Base-by-base conservation (phyloP, 495 filamentous ascomycete genomes). In the Daldinia grandis region DNA sequence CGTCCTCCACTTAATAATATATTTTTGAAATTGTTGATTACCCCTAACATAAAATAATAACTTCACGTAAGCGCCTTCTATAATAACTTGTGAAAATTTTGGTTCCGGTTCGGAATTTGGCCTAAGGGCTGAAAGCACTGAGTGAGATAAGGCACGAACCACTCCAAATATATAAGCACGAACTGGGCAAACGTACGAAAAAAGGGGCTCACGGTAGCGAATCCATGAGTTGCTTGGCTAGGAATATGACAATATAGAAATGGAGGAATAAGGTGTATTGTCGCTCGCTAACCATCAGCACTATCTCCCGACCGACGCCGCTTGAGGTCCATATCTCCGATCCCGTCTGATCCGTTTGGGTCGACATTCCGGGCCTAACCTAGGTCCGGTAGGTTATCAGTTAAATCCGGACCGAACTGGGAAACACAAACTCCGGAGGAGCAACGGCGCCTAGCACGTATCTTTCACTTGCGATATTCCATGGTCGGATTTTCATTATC, bases 401-500 rank as follows among this genome's bases (percentile, higher is more conserved):
- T 24, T 57, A 57, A 57, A 40, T 57, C 54, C 54, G 54, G 54
- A 1, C 31, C 54, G 33, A 25, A 57, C 17, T 24, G 3, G 42
- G 17, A 2, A 21, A 35, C 54, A 12, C 17, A 57, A 57, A 57
- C 54, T 57, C 54, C 54, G 30, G 54, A 31, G 31, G 6, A 57
- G 19, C 19, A 33, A 38, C 54, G 7, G 5, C 7, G n/a, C 4
- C 31, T 19, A 31, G 12, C n/a, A 19, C 0, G 31, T 15, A 38
- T 15, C 31, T 57, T 24, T 21, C 2, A 37, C n/a, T 24, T 17
- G 17, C 9, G n/a, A 17, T 33, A 14, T n/a, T 3, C 0, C 17
- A 17, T 9, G 30, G 10, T 0, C 19, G 19, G 54, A 0, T 0
- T 56, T 17, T 53, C 49, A 28, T 12, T 56, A 17, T 19, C 15